Base-by-base conservation (phyloP, 2,329 filamentous ascomycete species). In the Atkinsonella hypoxylon region DNA sequence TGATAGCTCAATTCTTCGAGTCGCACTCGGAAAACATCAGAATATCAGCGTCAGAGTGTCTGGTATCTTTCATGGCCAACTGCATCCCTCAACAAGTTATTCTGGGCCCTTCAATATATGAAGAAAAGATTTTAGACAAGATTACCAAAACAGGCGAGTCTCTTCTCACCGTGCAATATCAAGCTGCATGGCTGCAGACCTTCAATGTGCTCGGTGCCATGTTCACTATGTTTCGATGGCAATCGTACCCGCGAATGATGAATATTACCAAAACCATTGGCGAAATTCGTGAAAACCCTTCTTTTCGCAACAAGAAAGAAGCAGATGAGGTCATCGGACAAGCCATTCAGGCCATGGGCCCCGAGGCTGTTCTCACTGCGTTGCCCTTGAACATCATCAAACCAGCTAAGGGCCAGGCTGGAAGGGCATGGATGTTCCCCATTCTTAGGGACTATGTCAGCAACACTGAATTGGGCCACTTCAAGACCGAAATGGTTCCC, bases 371-470 rank as follows among this genome's bases (percentile, higher is more conserved):
- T 0, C 77, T 98, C 31, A 76, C 80, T 1, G 82, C 94, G 20
- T 75, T 98, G 34, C 91, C 93, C 4, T 71, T 96, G 53, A 97
- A 97, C 64, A 78, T 98, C 11, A 75, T 81, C 41, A 85, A 85
- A 62, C 86, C 89, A 20, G 81, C 81, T 56, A 78, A 82, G 59
- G 86, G 85, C 15, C 81, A 95, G 61, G 80, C 86, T 22, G 93
- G 93, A 48, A 79, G 93, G 62, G 93, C 93, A 15, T 98, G 93
- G 93, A 79, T 98, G 71, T 78, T 98, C 48, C 93, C 93, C 1
- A 81, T 97, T 48, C 79, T 98, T 54, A 82, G 93, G 57, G 89
- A 96, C 64, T 86, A 86, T 60, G 86, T 91, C 10, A 87, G 86
- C 63, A 97, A 97, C 70, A 94, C 93, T 1, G 82, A 85, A 53